Evolutionary conservation across 805 yeast species (phyloP), one percentile per base, ranked within the genome.

Genomic region (Middelhovenomyces tepae): DNA sequence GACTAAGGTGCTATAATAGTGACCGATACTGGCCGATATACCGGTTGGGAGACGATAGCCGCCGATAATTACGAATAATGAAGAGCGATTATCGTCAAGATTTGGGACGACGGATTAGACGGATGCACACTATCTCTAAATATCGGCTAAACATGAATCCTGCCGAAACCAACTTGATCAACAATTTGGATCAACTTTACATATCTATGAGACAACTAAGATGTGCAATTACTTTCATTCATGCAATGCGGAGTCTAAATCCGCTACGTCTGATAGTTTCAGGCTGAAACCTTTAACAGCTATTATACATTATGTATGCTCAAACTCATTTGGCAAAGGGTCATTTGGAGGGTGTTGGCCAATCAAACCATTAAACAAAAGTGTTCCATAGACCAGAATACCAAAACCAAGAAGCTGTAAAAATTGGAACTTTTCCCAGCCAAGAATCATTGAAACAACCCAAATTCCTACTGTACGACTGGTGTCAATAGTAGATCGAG

Each of bases 401-500:
- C 50, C 57, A 48, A 82, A 82, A 0, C 91, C 93, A 13, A 69
- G 18, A 14, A 75, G 57, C 52, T 82, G 93, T 32, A 77, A 54
- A n/a, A 59, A 46, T 14, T 64, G 64, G 57, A 80, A 82, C 1
- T 63, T 46, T 54, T 82, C 91, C 93, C 91, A 82, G 3, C 89
- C 91, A 42, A 81, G 47, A 15, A 55, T 33, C 32, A 82, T 58
- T 0, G 91, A 82, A 6, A 78, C 69, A 1, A 76, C 23, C 93
- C 93, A 82, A 11, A 82, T 87, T 17, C 78, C 55, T 16, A 80
- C 56, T 0, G 91, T 81, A 43, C 93, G 65, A 38, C 81, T 76
- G 0, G 86, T 76, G 48, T 82, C 93, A 32, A 82, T 70, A 2
- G 91, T 82, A 15, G 85, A 75, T 48, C 91, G 64, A 2, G 87